phyloP scores from a whole-genome alignment of 352 stramenopile genomes.

The Proteromonas lacertae region DNA sequence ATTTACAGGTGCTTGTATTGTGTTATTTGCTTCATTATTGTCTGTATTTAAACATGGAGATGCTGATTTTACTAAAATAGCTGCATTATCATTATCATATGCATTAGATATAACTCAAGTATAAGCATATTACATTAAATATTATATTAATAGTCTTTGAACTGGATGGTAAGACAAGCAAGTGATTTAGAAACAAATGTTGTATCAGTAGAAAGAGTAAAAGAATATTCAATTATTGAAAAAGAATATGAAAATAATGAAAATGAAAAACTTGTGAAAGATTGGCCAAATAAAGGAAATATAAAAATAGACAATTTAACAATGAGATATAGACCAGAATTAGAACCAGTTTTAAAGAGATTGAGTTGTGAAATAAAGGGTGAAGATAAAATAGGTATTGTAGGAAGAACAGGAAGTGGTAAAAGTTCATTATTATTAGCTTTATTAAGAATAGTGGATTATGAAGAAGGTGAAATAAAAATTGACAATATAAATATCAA shows the following conservation, averaged over 20 bases:
- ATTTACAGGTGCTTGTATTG: not conserved
- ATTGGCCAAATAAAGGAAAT: slow-evolving; percentile 19
- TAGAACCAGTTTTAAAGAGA: too few relatives aligned
- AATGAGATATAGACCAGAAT: slow-evolving; percentile 27
- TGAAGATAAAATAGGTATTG: too few relatives aligned
- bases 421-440: too few relatives aligned
- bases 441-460: too few relatives aligned
- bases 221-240: too few relatives aligned
- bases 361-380: not conserved
- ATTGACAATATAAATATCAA: too few relatives aligned
- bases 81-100: not conserved
- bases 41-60: not conserved
- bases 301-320: slow-evolving; percentile 18
- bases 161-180: not conserved
- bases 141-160: not conserved
- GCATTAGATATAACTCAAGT: not conserved
- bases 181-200: not conserved
- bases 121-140: not conserved
- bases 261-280: too few relatives aligned
- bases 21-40: slow-evolving; percentile 1
- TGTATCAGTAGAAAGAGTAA: slow-evolving; percentile 1
- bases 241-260: too few relatives aligned
- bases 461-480: too few relatives aligned
- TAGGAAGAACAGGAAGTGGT: too few relatives aligned
- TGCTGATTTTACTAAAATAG: too few relatives aligned